Conservation (phyloP, 2,329 filamentous ascomycete species). For the Exophiala sp. region DNA sequence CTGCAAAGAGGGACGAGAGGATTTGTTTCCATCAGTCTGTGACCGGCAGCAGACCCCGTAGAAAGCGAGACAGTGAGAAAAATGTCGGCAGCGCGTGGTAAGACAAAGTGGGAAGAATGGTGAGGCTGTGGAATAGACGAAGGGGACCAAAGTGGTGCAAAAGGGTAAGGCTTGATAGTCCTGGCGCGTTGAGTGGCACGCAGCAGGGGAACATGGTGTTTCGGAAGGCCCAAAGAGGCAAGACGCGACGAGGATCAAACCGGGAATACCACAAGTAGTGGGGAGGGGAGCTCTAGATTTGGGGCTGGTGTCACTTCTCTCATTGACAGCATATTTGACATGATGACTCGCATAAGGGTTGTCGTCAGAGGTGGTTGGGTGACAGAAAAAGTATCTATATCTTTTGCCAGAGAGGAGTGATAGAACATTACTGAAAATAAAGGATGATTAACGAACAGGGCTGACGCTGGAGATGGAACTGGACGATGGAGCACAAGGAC, state of each 20-base stretch:
- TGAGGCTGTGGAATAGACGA: slow-evolving; percentile 2
- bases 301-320: not conserved
- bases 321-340: slow-evolving; percentile 5
- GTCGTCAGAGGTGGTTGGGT: slow-evolving; percentile 14
- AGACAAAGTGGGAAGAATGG: not conserved
- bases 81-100: slow-evolving; percentile 4
- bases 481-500: too few species aligned
- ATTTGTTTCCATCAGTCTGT: slow-evolving; percentile 2
- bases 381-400: slow-evolving; percentile 4
- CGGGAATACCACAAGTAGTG: not conserved
- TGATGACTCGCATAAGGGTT: slow-evolving; percentile 10
- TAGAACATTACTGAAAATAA: too few species aligned
- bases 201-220: slow-evolving; percentile 18
- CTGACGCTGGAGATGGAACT: too few species aligned
- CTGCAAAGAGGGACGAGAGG: slow-evolving; percentile 1
- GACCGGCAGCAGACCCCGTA: slow-evolving; percentile 7
- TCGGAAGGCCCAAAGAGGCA: slow-evolving; percentile 20
- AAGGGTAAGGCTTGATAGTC: not conserved
- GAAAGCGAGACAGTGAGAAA: not conserved
- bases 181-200: slow-evolving; percentile 17
- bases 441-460: too few species aligned
- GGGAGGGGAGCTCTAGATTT: slow-evolving; percentile 1
- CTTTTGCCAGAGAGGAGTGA: too few species aligned
- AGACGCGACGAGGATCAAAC: slow-evolving; percentile 13
- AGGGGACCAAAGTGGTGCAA: not conserved